Evolutionary conservation across 176 grass and related monocot genomes (phyloP), one percentile per base, ranked within the genome.

Genomic region (Saccharum officinarum): DNA sequence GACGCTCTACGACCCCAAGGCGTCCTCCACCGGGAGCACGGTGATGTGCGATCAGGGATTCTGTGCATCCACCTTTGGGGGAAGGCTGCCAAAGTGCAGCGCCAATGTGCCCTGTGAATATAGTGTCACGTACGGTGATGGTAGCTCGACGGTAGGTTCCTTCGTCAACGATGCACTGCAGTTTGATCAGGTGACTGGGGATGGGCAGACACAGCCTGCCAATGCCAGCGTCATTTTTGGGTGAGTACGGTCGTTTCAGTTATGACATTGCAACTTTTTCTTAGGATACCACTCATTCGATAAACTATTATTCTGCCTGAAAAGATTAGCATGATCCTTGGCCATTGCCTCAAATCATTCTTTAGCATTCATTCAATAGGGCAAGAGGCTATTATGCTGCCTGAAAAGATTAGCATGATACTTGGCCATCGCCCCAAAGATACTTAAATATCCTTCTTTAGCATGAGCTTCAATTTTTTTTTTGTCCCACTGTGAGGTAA

Each of bases 1-100:
- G 69, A 96, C 92, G 36, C 88, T 99, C 3, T 99, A 96, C 88
- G 93, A 99, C 70, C 94, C 89, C 22, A 99, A 90, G 26, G 88
- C 50, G 1, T 99, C 97, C 3, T 80, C 74, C 2, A 95, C 69
- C 8, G 86, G 81, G 8, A 75, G 17, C 49, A 52, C 42, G 20
- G 67, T 99, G 42, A 71, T 54, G 0, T 99, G 97, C 55, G 59
- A 92, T 2, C 84, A 92, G 67, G 81, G 30, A 10, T 99, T 96
- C 84, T 99, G 97, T 54, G 13, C 67, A 1, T 74, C 87, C 0
- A 92, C 79, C 11, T 91, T 92, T 16, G 88, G 92, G 3, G 87
- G 76, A 38, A 83, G 76, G 63, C 76, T 92, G 44, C 84, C 86
- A 0, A 92, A 86, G 6, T 99, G 97, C 50, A 42, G 26, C 7